Conservation (phyloP, 1,284 basidiomycete species). For the Vanrija humicola region DNA sequence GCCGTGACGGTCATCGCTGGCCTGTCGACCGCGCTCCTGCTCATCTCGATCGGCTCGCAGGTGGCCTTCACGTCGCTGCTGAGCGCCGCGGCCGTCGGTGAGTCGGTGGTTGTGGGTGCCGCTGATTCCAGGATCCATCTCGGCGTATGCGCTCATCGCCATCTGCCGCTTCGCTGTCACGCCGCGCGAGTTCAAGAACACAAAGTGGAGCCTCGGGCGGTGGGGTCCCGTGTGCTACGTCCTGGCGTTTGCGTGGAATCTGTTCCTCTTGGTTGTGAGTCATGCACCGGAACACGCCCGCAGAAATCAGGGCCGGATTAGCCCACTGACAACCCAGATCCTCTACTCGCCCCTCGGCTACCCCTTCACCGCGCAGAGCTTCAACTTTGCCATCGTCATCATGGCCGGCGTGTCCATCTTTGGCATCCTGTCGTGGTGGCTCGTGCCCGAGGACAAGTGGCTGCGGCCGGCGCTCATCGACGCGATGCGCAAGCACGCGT, state of each 20-base stretch:
- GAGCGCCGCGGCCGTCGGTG: slow-evolving; percentile 65
- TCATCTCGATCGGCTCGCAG: slow-evolving; percentile 74
- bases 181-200: slow-evolving; percentile 64
- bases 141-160: slow-evolving; percentile 72
- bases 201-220: slow-evolving; percentile 64
- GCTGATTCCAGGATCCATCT: slow-evolving; percentile 53
- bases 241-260: slow-evolving; percentile 63
- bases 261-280: no score
- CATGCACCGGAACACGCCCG: no score
- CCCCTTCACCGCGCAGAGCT: slow-evolving; percentile 35
- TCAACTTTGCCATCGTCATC: slow-evolving; percentile 57
- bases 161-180: slow-evolving; percentile 67
- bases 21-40: slow-evolving; percentile 65
- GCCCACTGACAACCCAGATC: background rate
- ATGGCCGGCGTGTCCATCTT: slow-evolving; percentile 63
- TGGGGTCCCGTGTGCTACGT: slow-evolving; percentile 60
- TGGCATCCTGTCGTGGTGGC: slow-evolving; percentile 67
- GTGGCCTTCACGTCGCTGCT: slow-evolving; percentile 81
- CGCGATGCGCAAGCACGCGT: slow-evolving; percentile 31
- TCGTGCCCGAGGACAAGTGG: slow-evolving; percentile 72
- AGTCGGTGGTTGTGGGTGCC: background rate
- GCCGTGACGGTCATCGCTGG: slow-evolving; percentile 75
- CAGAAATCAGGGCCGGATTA: no score
- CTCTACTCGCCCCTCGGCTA: slow-evolving; percentile 37
- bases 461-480: slow-evolving; percentile 56